phyloP scores from a whole-genome alignment of 495 filamentous ascomycete species.

The Saxophila tyrrhenica region DNA sequence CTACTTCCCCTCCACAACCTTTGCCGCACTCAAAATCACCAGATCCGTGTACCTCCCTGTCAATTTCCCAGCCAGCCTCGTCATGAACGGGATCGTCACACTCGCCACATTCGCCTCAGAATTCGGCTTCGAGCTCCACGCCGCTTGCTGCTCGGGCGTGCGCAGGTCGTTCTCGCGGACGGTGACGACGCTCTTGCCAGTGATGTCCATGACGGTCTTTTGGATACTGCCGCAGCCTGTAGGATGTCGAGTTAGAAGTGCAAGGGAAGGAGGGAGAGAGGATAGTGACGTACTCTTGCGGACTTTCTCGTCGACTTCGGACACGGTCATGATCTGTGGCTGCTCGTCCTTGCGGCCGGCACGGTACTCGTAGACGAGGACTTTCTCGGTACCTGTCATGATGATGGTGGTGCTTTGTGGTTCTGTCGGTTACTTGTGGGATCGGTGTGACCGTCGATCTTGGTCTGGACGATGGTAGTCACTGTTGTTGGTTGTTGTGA shows the following conservation, averaged over 20 bases:
- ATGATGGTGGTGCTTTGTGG: not conserved
- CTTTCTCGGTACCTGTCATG: constrained; percentile 2
- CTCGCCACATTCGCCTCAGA: constrained; percentile 6
- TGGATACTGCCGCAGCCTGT: not conserved
- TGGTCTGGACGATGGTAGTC: too few relatives aligned
- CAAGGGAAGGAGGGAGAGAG: too few relatives aligned
- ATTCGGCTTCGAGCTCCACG: constrained; percentile 4
- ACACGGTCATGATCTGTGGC: not conserved
- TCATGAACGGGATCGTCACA: constrained; percentile 5
- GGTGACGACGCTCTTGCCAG: not conserved
- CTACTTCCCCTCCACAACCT: not conserved
- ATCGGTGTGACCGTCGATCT: too few relatives aligned
- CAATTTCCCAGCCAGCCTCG: not conserved
- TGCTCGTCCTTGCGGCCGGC: not conserved
- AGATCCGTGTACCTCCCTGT: constrained; percentile 1
- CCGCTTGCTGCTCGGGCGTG: constrained; percentile 3
- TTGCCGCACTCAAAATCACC: constrained; percentile 9
- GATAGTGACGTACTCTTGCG: not conserved
- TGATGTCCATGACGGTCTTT: not conserved
- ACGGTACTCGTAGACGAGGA: constrained; percentile 8
- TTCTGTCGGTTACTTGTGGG: too few relatives aligned
- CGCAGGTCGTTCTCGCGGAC: constrained; percentile 9
- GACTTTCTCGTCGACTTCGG: not conserved
- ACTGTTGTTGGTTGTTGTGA: not conserved
- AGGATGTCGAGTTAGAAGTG: not conserved